Evolutionary conservation across 129 eudicot genomes (phyloP).

Genomic region (Oenanthe sinensis): DNA sequence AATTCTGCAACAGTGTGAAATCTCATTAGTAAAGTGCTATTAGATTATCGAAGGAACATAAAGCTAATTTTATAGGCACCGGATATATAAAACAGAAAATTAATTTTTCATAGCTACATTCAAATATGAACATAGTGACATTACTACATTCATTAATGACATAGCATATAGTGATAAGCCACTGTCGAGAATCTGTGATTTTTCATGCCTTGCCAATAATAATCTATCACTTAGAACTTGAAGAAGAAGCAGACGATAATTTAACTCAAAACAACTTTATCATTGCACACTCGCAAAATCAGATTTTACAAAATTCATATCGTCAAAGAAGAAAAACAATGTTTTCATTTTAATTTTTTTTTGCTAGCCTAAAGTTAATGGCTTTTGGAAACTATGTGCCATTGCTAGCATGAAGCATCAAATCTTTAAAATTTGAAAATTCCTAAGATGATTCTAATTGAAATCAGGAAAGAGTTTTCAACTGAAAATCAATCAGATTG

Average conservation of each 20-base stretch:
- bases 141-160: background rate
- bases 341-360: background rate
- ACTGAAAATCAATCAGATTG: background rate
- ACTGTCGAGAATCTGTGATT: background rate
- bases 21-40: slow-evolving; percentile 5
- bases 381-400: background rate
- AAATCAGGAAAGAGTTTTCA: background rate
- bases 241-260: background rate
- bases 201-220: background rate
- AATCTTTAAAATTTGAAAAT: background rate
- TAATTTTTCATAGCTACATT: background rate
- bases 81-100: background rate
- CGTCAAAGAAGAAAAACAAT: background rate
- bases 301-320: background rate
- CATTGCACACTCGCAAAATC: background rate
- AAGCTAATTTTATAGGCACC: background rate
- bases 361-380: background rate
- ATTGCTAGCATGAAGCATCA: background rate
- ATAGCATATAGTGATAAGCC: background rate
- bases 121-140: background rate
- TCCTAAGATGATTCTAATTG: background rate
- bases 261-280: background rate
- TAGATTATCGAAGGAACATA: background rate
- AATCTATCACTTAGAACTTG: background rate
- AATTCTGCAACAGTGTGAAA: slow-evolving; percentile 49